phyloP scores from a whole-genome alignment of 1,284 basidiomycete genomes.

The Ceratobasidium theobromae region DNA sequence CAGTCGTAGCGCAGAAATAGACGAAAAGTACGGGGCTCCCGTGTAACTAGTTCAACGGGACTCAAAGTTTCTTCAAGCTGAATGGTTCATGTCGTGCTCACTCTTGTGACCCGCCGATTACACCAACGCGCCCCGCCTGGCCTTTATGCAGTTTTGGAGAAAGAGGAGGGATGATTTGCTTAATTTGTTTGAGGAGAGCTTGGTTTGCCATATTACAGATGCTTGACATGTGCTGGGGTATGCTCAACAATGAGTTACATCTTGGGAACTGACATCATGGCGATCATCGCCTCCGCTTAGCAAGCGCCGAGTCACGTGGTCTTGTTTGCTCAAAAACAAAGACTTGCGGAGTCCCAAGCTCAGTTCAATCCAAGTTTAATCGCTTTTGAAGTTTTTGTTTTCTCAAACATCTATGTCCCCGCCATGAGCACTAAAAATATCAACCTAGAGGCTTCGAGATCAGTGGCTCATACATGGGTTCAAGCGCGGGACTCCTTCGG shows the following conservation, averaged over 20 bases:
- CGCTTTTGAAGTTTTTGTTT: neutral
- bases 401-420: neutral
- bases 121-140: conserved; percentile 90
- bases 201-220: conserved; percentile 30
- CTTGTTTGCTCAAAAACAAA: neutral
- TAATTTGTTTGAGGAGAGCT: conserved; percentile 60
- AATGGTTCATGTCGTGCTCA: conserved; percentile 45
- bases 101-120: conserved; percentile 92
- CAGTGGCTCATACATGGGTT: too few species aligned
- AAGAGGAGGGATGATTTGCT: conserved; percentile 80
- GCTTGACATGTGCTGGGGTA: neutral
- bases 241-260: neutral
- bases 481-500: too few species aligned
- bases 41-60: conserved; percentile 60
- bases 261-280: neutral
- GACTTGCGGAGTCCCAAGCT: neutral
- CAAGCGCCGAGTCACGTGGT: neutral
- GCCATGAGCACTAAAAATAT: neutral
- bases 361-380: neutral
- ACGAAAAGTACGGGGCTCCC: conserved; percentile 93
- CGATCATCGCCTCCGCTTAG: neutral
- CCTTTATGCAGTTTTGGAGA: conserved; percentile 89
- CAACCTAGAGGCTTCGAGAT: too few species aligned
- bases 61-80: neutral
- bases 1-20: conserved; percentile 82